Conservation (phyloP, 495 filamentous ascomycete genomes). For the Aspergillus egyptiacus region DNA sequence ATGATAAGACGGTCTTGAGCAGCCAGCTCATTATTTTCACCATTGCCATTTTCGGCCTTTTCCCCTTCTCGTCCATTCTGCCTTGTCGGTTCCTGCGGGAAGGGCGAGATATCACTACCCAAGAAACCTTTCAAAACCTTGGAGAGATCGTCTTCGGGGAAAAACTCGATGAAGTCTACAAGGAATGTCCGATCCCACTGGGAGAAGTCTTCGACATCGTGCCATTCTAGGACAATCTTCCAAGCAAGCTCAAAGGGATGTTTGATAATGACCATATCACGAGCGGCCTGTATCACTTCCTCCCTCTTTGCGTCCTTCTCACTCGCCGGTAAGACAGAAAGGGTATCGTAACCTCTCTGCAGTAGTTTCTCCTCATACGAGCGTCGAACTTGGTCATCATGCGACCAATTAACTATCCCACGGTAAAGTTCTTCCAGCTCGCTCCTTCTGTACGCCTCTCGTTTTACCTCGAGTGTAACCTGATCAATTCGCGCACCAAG, state of each 20-base stretch:
- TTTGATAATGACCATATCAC: slow-evolving; percentile 92
- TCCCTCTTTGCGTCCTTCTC: slow-evolving; percentile 62
- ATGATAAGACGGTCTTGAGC: slow-evolving; percentile 68
- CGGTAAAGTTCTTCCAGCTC: slow-evolving; percentile 68
- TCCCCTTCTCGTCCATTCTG: slow-evolving; percentile 23
- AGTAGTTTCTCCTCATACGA: slow-evolving; percentile 86
- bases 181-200: slow-evolving; percentile 71
- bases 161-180: slow-evolving; percentile 72
- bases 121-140: slow-evolving; percentile 78
- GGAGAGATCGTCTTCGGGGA: slow-evolving; percentile 73
- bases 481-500: slow-evolving; percentile 78
- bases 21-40: slow-evolving; percentile 45
- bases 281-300: slow-evolving; percentile 66
- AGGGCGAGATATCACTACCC: slow-evolving; percentile 78
- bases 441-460: slow-evolving; percentile 69
- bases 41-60: slow-evolving; percentile 21
- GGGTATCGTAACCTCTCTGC: slow-evolving; percentile 68
- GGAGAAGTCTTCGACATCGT: slow-evolving; percentile 63
- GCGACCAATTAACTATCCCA: slow-evolving; percentile 80
- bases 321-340: slow-evolving; percentile 58
- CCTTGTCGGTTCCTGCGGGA: slow-evolving; percentile 43
- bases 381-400: slow-evolving; percentile 77
- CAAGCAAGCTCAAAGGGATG: slow-evolving; percentile 88
- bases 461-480: slow-evolving; percentile 79
- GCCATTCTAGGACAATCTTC: slow-evolving; percentile 85